phyloP scores from a whole-genome alignment of 169 alveolate genomes.

The Plasmodium vivax region DNA sequence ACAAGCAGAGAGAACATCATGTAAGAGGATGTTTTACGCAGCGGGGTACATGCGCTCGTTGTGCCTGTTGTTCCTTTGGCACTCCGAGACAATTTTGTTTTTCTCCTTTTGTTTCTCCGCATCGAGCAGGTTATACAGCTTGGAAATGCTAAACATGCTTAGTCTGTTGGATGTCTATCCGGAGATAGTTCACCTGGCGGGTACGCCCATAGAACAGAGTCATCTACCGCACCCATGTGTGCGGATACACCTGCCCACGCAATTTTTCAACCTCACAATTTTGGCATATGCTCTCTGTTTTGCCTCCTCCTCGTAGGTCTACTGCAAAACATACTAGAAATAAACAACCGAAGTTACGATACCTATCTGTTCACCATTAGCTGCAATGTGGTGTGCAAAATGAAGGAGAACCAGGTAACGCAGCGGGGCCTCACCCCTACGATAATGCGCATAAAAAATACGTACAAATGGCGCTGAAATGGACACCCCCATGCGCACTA shows the following conservation, averaged over 20 bases:
- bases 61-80: not conserved
- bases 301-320: conserved; percentile 12
- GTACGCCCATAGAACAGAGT: not conserved
- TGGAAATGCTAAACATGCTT: conserved; percentile 30
- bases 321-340: conserved; percentile 37
- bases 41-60: not conserved
- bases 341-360: conserved; percentile 31
- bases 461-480: not conserved
- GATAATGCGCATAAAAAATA: not conserved
- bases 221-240: not conserved
- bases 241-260: not conserved
- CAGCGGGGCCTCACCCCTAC: not conserved
- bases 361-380: conserved; percentile 33
- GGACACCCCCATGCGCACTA: not conserved
- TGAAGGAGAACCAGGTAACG: conserved; percentile 25
- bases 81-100: not conserved
- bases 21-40: not conserved
- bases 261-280: not conserved
- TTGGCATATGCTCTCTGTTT: not conserved
- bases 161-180: conserved; percentile 17
- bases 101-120: not conserved
- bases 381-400: conserved; percentile 26
- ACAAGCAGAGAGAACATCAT: conserved; percentile 31
- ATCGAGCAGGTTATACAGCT: conserved; percentile 2
- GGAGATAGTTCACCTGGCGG: conserved; percentile 29